Evolutionary conservation across 805 yeast genomes (phyloP), one percentile per base, ranked within the genome.

Genomic region (Saccharomycopsis microspora): DNA sequence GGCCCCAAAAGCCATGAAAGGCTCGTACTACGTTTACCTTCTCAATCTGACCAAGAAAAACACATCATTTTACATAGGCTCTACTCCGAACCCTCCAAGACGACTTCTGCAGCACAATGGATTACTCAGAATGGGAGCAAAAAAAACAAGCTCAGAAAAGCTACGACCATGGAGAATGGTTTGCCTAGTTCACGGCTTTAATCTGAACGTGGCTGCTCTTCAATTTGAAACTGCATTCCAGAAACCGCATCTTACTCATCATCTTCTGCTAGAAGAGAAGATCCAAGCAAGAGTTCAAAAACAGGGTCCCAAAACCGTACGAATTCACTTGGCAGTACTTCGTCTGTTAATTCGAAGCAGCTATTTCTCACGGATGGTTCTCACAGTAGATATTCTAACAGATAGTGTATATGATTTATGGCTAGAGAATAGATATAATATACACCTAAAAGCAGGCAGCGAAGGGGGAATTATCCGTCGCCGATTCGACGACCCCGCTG

Each of bases 221-320:
- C 89, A 79, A 60, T 85, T 85, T 61, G 95, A 86, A 57, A 88
- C 83, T 62, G 89, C 94, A 1, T 81, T 85, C 76, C 95, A 85
- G 55, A 93, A 85, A 60, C 67, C 80, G 1, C 69, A 80, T 52
- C 69, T 67, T 45, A 80, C 94, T 0, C 65, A 87, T 37, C 85
- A 78, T 57, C 76, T 85, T 3, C 57, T 34, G 30, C 5, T 9
- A 62, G 1, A 53, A 54, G 0, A 62, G 58, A 3, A 59, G 60
- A 7, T 48, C 42, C 27, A 41, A 10, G 35, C 43, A 10, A 41
- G 39, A 31, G n/a, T n/a, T 28, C 38, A 32, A 59, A 60, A 67
- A 41, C 60, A 71, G 0, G 75, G 0, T 59, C 28, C 32, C 29
- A 39, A 66, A 41, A 61, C 71, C 0, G 38, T 78, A 3, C 71